Percentiles rank a stretch among this genome's conserved stretches.
phyloP scores from a whole-genome alignment of 2,329 filamentous ascomycete genomes.

The Blastomyces emzantsi region DNA sequence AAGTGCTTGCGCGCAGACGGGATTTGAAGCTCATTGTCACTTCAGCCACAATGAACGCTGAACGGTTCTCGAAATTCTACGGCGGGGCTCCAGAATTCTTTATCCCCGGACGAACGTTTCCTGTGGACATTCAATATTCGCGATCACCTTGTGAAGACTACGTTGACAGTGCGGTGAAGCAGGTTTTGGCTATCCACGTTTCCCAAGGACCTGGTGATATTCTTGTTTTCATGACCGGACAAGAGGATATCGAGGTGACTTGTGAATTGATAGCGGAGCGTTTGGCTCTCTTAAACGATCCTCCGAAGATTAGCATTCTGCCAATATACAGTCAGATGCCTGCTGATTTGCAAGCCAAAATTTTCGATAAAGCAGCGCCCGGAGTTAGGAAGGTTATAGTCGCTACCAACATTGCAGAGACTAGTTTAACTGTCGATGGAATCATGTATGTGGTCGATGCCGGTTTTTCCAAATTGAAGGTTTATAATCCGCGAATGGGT shows the following conservation, averaged over 20 bases:
- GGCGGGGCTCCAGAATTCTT: constrained; percentile 93
- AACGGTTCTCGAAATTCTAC: constrained; percentile 92
- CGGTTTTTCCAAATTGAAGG: constrained; percentile 94
- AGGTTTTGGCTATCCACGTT: constrained; percentile 90
- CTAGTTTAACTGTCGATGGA: constrained; percentile 92
- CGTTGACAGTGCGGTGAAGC: constrained; percentile 92
- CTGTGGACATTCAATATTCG: constrained; percentile 93
- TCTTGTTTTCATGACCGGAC: constrained; percentile 97
- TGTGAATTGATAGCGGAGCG: constrained; percentile 88
- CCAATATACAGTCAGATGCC: constrained; percentile 99
- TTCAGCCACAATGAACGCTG: constrained; percentile 96
- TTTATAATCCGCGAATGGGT: constrained; percentile 97
- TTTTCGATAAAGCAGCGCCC: constrained; percentile 83
- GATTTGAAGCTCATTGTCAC: constrained; percentile 97
- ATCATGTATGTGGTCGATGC: constrained; percentile 99
- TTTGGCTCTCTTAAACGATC: constrained; percentile 81
- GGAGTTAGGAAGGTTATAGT: constrained; percentile 96
- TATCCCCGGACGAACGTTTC: constrained; percentile 92
- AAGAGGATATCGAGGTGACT: constrained; percentile 96
- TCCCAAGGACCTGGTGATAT: constrained; percentile 91
- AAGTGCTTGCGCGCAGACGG: constrained; percentile 77
- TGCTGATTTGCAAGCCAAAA: constrained; percentile 92
- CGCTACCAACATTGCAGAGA: constrained; percentile 97
- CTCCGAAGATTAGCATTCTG: constrained; percentile 85
- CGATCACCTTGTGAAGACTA: constrained; percentile 95